Evolutionary conservation across 805 yeast species (phyloP).

Genomic region (Saturnispora hagleri): DNA sequence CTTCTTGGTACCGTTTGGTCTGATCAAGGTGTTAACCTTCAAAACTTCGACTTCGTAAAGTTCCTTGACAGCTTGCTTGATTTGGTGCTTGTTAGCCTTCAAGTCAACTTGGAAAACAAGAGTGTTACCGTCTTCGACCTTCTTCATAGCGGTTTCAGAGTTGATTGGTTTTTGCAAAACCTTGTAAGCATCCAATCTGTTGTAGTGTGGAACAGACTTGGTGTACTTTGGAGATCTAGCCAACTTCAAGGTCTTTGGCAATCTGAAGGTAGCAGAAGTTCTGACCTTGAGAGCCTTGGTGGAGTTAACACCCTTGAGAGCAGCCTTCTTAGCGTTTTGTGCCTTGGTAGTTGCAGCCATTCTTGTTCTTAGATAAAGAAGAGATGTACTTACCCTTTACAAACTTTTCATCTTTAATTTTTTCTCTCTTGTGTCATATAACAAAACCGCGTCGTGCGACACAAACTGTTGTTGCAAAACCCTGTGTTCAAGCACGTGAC

Average conservation of each 20-base stretch:
- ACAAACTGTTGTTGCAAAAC: conserved; percentile 9
- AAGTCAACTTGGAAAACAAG: conserved; percentile 96
- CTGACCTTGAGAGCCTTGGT: conserved; percentile 88
- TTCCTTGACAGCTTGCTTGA: conserved; percentile 97
- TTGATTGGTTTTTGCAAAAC: conserved; percentile 90
- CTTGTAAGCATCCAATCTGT: conserved; percentile 94
- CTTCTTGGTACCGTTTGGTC: conserved; percentile 99
- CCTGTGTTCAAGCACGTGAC: conserved; percentile 12
- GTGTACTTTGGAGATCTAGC: conserved; percentile 94
- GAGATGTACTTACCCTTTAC: neutral
- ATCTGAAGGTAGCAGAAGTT: conserved; percentile 90
- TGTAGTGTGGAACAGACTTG: conserved; percentile 94
- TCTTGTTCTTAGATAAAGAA: conserved; percentile 2
- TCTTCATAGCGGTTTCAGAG: conserved; percentile 98
- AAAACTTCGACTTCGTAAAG: conserved; percentile 92
- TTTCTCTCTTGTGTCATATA: conserved; percentile 1
- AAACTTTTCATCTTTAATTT: neutral
- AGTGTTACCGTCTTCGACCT: conserved; percentile 99
- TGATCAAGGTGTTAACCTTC: conserved; percentile 92
- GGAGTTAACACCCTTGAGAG: conserved; percentile 91
- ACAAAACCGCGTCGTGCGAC: conserved; percentile 9
- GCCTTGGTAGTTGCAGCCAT: conserved; percentile 58
- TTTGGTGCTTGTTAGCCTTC: conserved; percentile 97
- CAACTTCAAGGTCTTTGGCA: conserved; percentile 93
- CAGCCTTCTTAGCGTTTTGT: conserved; percentile 97